Evolutionary conservation across 345 rosid species (phyloP).

Genomic region (Odontarrhena argentea): DNA sequence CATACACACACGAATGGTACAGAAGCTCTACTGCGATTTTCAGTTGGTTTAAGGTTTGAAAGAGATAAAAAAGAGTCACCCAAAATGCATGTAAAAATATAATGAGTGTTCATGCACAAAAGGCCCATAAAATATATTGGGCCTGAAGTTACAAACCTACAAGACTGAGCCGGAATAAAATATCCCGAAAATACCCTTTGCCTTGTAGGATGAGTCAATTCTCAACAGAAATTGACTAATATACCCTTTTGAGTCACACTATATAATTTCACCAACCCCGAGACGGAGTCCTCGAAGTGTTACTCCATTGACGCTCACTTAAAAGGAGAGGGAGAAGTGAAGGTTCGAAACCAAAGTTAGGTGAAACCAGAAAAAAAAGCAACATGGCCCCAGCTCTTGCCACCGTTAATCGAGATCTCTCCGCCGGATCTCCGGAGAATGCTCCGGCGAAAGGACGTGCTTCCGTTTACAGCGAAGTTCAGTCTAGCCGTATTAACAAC

Average conservation of each 20-base stretch:
- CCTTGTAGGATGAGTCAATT: conserved; percentile 37
- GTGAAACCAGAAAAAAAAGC: conserved; percentile 27
- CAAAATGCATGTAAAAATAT: too few relatives aligned
- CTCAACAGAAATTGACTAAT: conserved; percentile 6
- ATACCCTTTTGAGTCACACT: conserved; percentile 9
- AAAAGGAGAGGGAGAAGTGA: conserved; percentile 21
- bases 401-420: conserved; percentile 44
- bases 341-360: conserved; percentile 17
- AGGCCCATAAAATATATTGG: neutral
- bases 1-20: too few relatives aligned
- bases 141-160: neutral
- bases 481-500: conserved; percentile 73
- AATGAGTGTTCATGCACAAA: too few relatives aligned
- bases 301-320: conserved; percentile 26
- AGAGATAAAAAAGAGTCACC: too few relatives aligned
- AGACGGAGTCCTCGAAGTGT: conserved; percentile 45
- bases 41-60: too few relatives aligned
- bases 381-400: conserved; percentile 68
- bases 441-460: conserved; percentile 58
- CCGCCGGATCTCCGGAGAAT: conserved; percentile 38
- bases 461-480: conserved; percentile 86
- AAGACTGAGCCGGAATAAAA: neutral
- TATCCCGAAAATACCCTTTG: conserved; percentile 13
- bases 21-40: too few relatives aligned
- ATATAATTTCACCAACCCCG: conserved; percentile 40